Conservation (phyloP, 225 moss, liverwort and hornwort genomes). For the Sphagnum contortum region DNA sequence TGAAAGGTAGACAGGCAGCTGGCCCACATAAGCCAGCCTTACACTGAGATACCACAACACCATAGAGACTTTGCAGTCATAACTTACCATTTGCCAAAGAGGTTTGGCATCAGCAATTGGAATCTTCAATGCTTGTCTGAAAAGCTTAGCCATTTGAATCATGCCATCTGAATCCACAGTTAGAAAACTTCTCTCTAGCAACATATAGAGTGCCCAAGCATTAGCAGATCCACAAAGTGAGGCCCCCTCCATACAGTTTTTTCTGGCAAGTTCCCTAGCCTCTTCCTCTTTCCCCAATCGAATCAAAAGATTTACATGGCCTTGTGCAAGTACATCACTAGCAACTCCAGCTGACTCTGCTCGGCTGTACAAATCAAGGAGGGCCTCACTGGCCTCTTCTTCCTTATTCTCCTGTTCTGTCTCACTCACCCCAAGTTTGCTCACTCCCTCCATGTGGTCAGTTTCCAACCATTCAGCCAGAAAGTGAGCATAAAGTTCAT, state of each 20-base stretch:
- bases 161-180: constrained; percentile 12
- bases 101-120: constrained; percentile 44
- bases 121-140: constrained; percentile 42
- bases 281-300: constrained; percentile 52
- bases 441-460: constrained; percentile 23
- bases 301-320: constrained; percentile 51
- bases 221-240: constrained; percentile 43
- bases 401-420: constrained; percentile 5
- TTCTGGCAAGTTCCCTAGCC: constrained; percentile 33
- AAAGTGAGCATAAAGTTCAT: constrained; percentile 70
- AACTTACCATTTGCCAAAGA: constrained; percentile 62
- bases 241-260: constrained; percentile 32
- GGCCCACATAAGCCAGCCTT: neutral
- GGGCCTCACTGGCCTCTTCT: constrained; percentile 31
- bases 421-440: constrained; percentile 5
- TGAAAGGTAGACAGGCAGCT: no score
- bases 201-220: constrained; percentile 61
- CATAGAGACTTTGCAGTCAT: neutral
- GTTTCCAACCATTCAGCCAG: constrained; percentile 40
- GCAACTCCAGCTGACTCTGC: constrained; percentile 38
- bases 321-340: constrained; percentile 60
- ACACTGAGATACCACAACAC: neutral
- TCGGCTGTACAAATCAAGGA: constrained; percentile 49
- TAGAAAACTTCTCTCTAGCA: constrained; percentile 32
- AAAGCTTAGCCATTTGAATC: constrained; percentile 27